Percentiles rank a stretch among this genome's conserved stretches.
These are phyloP conservation scores for Lathyrus oleraceus DNA, from an alignment of 306 rosid species.

Conservation along the genomic window DNA sequence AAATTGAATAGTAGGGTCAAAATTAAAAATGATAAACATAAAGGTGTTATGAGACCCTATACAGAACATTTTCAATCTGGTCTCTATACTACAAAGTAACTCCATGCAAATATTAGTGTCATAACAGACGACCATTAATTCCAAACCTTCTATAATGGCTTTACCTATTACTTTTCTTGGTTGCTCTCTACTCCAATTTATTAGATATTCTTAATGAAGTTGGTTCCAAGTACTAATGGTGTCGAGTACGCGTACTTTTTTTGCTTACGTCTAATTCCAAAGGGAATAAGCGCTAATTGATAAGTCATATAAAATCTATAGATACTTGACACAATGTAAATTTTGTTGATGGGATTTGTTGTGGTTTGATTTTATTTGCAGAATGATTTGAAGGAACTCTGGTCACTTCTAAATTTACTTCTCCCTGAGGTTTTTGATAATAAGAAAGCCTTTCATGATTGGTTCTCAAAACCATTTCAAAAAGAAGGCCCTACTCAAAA, in stretches of 20 bases:
- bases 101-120: neutral
- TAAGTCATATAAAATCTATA: slow-evolving; percentile 19
- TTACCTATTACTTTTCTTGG: neutral
- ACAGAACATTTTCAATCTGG: neutral
- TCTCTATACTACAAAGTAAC: neutral
- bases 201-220: neutral
- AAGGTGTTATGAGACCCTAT: neutral
- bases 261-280: no score
- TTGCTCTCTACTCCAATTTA: neutral
- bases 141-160: slow-evolving; percentile 11
- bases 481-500: slow-evolving; percentile 74
- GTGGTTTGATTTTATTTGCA: slow-evolving; percentile 42
- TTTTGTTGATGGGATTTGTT: slow-evolving; percentile 26
- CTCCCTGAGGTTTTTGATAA: slow-evolving; percentile 99
- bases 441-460: slow-evolving; percentile 94
- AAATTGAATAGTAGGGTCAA: neutral
- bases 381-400: slow-evolving; percentile 99
- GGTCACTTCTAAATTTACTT: slow-evolving; percentile 97
- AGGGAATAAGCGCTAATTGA: slow-evolving; percentile 7
- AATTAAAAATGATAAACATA: neutral
- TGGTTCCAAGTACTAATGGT: neutral
- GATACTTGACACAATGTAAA: slow-evolving; percentile 1
- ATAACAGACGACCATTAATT: neutral
- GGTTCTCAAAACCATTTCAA: slow-evolving; percentile 98
- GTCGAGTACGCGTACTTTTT: no score